A percentile compares a stretch with the other conserved stretches of the same genome.
phyloP scores from a whole-genome alignment of 371 early-diverging fungal genomes.

The Rhizopus arrhizus region DNA sequence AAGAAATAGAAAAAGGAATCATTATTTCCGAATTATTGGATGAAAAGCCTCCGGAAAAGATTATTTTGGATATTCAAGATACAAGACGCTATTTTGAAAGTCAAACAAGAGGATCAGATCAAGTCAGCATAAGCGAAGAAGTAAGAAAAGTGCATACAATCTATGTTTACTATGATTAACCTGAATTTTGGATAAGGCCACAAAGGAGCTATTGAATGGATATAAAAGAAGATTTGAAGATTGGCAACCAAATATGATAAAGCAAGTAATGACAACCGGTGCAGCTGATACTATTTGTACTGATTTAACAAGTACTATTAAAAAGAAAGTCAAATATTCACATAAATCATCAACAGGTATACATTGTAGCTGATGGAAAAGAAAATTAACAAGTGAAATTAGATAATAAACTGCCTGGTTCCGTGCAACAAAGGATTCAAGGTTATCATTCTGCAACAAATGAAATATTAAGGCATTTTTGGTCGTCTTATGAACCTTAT shows the following conservation, averaged over 20 bases:
- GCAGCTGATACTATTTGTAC: conserved; percentile 40
- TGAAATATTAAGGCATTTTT: conserved; percentile 68
- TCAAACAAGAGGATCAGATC: conserved; percentile 54
- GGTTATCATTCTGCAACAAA: conserved; percentile 63
- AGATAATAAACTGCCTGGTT: conserved; percentile 49
- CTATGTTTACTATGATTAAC: not conserved
- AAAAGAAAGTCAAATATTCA: conserved; percentile 36
- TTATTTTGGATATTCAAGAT: conserved; percentile 74
- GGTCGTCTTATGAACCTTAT: conserved; percentile 60
- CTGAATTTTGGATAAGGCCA: conserved; percentile 21
- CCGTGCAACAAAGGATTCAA: conserved; percentile 51
- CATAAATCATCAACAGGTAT: conserved; percentile 36
- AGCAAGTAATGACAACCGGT: conserved; percentile 35
- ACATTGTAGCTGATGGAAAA: not conserved
- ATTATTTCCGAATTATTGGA: conserved; percentile 68
- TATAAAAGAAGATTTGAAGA: conserved; percentile 40
- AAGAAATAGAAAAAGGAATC: conserved; percentile 56
- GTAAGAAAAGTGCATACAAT: not conserved
- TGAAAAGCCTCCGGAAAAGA: conserved; percentile 51
- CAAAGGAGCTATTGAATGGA: conserved; percentile 23
- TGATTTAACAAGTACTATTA: conserved; percentile 38
- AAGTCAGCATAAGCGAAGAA: conserved; percentile 26
- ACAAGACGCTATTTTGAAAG: conserved; percentile 78
- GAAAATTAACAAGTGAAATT: not conserved
- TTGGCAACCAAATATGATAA: conserved; percentile 49